A percentile compares a stretch with the other conserved stretches of the same genome.
Conservation (phyloP, 371 early-diverging fungal genomes). For the Mortierella sp. region DNA sequence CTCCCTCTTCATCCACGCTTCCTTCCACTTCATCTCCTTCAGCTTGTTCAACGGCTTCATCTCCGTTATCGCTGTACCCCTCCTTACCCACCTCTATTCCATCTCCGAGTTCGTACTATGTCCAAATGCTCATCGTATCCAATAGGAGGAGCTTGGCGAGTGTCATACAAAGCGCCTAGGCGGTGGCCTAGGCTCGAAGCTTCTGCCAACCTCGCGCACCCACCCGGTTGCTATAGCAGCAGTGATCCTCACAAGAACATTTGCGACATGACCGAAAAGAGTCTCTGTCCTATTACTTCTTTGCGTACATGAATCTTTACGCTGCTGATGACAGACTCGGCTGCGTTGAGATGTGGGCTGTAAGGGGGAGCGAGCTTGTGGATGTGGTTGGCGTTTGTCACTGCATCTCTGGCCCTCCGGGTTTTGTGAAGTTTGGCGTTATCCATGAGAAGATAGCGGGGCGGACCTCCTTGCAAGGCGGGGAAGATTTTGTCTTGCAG, state of each 20-base stretch:
- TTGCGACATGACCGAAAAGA: neutral
- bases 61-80: too few relatives aligned
- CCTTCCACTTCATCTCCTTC: too few relatives aligned
- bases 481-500: slow-evolving; percentile 1
- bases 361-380: slow-evolving; percentile 4
- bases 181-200: neutral
- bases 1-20: too few relatives aligned
- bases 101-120: too few relatives aligned
- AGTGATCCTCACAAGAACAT: neutral
- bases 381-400: neutral
- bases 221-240: slow-evolving; percentile 5
- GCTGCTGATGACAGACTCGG: slow-evolving; percentile 11
- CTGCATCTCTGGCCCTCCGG: neutral
- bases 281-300: neutral
- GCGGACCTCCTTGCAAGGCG: neutral
- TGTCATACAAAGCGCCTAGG: neutral
- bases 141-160: slow-evolving; percentile 1
- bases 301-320: slow-evolving; percentile 7
- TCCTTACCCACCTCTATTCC: too few relatives aligned
- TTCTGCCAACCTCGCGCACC: slow-evolving; percentile 14
- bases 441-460: neutral
- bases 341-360: slow-evolving; percentile 18
- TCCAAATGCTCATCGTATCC: neutral
- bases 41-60: too few relatives aligned
- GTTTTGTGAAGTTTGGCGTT: neutral